Evolutionary conservation across 192 early-diverging fungal species (phyloP).

Genomic region (Geranomyces variabilis): DNA sequence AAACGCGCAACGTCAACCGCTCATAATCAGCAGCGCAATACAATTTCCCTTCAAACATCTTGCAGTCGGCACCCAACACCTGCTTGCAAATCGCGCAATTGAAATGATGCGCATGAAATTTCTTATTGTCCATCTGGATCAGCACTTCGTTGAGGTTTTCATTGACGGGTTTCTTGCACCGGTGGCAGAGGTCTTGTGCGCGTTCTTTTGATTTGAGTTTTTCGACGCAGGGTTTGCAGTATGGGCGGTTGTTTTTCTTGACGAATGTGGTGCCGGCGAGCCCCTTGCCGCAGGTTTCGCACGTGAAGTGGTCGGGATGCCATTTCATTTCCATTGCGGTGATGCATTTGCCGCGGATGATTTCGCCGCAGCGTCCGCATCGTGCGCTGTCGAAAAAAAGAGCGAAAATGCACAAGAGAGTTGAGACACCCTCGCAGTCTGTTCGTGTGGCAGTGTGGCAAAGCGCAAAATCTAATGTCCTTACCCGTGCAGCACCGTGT

Average conservation of each 20-base stretch:
- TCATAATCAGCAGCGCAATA: constrained; percentile 53
- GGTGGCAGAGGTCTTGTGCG: constrained; percentile 37
- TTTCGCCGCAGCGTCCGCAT: constrained; percentile 47
- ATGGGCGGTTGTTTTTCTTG: constrained; percentile 48
- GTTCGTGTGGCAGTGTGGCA: background rate
- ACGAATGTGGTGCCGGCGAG: constrained; percentile 46
- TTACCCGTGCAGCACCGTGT: constrained; percentile 44
- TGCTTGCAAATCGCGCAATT: constrained; percentile 46
- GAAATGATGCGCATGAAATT: constrained; percentile 53
- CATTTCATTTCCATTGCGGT: constrained; percentile 53
- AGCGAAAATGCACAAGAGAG: too few species aligned
- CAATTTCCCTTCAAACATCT: constrained; percentile 54
- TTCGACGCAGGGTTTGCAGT: constrained; percentile 49
- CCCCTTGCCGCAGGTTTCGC: constrained; percentile 40
- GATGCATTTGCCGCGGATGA: constrained; percentile 50
- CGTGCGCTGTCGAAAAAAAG: constrained; percentile 38
- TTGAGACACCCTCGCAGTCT: background rate
- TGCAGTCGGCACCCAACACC: constrained; percentile 32
- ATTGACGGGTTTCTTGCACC: constrained; percentile 46
- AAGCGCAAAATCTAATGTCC: background rate
- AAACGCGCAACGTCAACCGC: constrained; percentile 33
- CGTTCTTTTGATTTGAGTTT: constrained; percentile 39
- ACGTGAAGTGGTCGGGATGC: constrained; percentile 58
- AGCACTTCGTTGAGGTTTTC: constrained; percentile 23
- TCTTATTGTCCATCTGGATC: constrained; percentile 35